Evolutionary conservation across 1,139 yeast genomes (phyloP), one percentile per base, ranked within the genome.

Genomic region (Blastobotrys arbuscula): DNA sequence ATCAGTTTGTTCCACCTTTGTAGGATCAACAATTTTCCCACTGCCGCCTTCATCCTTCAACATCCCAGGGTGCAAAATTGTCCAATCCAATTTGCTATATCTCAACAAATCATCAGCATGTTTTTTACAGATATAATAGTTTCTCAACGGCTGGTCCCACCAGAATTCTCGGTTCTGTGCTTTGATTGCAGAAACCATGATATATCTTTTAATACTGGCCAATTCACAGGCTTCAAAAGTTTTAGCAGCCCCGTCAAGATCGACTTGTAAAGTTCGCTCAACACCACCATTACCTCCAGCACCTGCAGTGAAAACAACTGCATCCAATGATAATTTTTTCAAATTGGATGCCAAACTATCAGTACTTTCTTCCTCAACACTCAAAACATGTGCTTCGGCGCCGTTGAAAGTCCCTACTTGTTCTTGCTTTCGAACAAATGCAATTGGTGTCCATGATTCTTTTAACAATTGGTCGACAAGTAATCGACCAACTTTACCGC

Each of bases 241-340:
- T 59, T 78, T 77, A 35, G 78, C 78, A 6, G 81, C 81, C 3
- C 82, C 83, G 58, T 81, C 86, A 48, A 80, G 67, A 58, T 82
- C 88, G 13, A 81, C 78, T 21, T 73, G 69, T 45, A 79, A 67
- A 13, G 81, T 72, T 45, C 72, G 65, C 23, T 68, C 73, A 4
- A 67, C 55, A 9, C 74, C 71, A 12, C 68, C 68, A 49, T 73
- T 74, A 1, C 85, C 86, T 6, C 78, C 82, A 1, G 84, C 78
- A 5, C 87, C 87, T 1, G 83, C 86, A 41, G 77, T 69, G 65
- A 81, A 78, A 0, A 82, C 78, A 6, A 81, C 78, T 6, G 79
- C 81, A 58, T 78, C 80, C 12, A 37, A n/a, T 41, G 69, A 73
- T 28, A 28, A 28, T 2, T 80, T 82, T 38, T 63, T 61, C 31